Evolutionary conservation across 169 alveolate genomes (phyloP).

Genomic region (Eimeria necatrix): DNA sequence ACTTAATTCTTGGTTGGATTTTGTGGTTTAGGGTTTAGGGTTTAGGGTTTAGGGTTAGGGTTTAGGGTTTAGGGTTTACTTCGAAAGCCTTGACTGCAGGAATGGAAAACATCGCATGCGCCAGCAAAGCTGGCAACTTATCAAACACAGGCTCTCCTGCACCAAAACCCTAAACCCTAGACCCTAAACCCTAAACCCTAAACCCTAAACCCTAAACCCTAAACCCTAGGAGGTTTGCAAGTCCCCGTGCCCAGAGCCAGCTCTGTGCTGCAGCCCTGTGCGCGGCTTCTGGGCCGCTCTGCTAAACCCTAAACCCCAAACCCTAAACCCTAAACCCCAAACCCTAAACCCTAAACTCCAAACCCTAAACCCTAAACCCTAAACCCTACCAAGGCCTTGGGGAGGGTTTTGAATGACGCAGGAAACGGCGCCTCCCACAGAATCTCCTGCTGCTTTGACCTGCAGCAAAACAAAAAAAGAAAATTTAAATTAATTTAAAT

Average conservation of each 20-base stretch:
- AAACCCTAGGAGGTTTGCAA: background rate
- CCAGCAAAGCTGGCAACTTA: conserved; percentile 87
- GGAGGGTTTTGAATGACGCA: conserved; percentile 84
- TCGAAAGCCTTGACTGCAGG: conserved; percentile 88
- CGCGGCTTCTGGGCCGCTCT: background rate
- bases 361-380: conserved; percentile 25
- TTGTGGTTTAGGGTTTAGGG: background rate
- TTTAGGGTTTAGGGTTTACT: background rate
- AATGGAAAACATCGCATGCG: conserved; percentile 88
- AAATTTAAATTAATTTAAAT: background rate
- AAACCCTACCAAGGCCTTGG: conserved; percentile 88
- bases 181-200: background rate
- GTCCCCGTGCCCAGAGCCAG: background rate
- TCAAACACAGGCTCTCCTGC: conserved; percentile 81
- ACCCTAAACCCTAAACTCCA: background rate
- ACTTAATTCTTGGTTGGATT: no score
- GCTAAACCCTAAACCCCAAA: background rate
- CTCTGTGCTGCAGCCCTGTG: background rate
- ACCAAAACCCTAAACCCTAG: conserved; percentile 39
- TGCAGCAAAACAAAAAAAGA: background rate
- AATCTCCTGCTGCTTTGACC: conserved; percentile 43
- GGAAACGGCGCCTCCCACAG: conserved; percentile 84
- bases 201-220: conserved; percentile 31
- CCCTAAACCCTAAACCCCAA: no score
- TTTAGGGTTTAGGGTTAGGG: conserved; percentile 37